Base-by-base conservation (phyloP, 2,329 filamentous ascomycete genomes). In the Epichloe typhina region DNA sequence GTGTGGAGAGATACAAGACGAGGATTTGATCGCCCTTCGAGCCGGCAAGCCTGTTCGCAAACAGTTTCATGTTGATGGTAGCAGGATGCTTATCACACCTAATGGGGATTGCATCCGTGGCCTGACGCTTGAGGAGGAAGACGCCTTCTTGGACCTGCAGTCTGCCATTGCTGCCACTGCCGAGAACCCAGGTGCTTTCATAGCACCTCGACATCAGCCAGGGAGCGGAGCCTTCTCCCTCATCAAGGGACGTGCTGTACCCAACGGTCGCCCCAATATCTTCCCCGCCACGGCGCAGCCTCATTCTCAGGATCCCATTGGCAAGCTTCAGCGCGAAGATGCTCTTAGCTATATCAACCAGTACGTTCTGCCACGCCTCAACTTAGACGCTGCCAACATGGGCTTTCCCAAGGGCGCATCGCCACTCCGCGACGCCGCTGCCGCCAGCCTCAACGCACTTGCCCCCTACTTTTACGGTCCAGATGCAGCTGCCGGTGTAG, bases 81-180 rank as follows among this genome's bases (percentile, higher is more conserved):
- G 77, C 62, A 76, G 83, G 23, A 80, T 86, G 55, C 75, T 90
- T 57, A 79, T 90, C 49, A 89, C 86, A 0, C 84, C 86, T 0
- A 82, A 84, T 54, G 86, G 86, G 11, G 82, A 87, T 55, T 86
- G 84, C 61, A 72, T 91, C n/a, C 81, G 83, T 55, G 83, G 85
- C 52, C 67, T 93, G 50, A 81, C 75, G 1, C 68, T 75, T 4
- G 79, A 83, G 41, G 82, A 90, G 55, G 86, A 90, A 61, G 72
- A 82, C 36, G 75, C 76, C 4, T 90, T 85, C 56, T 69, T 91
- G 11, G 73, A 79, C 47, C 73, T 91, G 5, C 87, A 91, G 64
- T 70, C 73, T 46, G 68, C 69, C 6, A 68, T 87, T 44, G 73
- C 75, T 2, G 61, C 64, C 8, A 68, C 70, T 38, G 72, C 74